Conservation (phyloP, 768 basidiomycete genomes). For the Termitomyces sp. region DNA sequence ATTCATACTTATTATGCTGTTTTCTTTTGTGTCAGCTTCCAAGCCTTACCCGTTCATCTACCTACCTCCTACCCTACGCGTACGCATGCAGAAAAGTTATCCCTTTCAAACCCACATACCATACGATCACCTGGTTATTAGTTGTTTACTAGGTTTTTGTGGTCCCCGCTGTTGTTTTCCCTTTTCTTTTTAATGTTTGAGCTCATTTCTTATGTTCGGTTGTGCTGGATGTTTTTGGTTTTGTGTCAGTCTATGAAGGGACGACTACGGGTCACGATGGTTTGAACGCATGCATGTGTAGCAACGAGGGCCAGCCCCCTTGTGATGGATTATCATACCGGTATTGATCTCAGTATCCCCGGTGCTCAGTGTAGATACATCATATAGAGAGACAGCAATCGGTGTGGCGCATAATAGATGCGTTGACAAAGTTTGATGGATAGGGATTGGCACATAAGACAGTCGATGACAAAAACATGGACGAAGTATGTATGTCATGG, state of each 20-base stretch:
- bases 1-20: background rate
- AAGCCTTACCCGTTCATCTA: background rate
- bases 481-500: too few species aligned
- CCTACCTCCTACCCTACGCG: background rate
- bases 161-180: background rate
- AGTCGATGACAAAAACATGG: too few species aligned
- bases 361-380: background rate
- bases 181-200: background rate
- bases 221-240: background rate
- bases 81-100: background rate
- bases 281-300: background rate
- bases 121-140: slow-evolving; percentile 7
- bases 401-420: background rate
- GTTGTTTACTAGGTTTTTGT: slow-evolving; percentile 2
- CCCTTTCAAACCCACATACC: slow-evolving; percentile 3
- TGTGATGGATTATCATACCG: background rate
- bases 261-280: background rate
- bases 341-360: background rate
- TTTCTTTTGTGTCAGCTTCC: background rate
- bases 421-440: background rate
- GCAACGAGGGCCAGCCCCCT: background rate
- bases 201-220: background rate
- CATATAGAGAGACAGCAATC: background rate
- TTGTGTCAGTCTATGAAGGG: background rate
- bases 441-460: background rate